phyloP scores from a whole-genome alignment of 2,329 filamentous ascomycete species.

The Colletotrichum eremochloae region DNA sequence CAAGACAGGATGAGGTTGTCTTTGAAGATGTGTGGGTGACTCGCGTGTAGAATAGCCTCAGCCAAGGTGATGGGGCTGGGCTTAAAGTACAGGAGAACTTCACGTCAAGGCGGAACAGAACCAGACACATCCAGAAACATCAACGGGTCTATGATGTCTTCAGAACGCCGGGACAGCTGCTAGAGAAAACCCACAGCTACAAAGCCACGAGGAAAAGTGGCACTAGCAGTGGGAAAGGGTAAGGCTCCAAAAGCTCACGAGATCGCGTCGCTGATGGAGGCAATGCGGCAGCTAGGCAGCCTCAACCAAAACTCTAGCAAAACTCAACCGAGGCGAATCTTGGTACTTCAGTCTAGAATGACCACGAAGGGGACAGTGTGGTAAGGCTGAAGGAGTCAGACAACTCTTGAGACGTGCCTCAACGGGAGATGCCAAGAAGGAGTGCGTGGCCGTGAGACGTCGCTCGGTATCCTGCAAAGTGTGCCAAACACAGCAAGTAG shows the following conservation, averaged over 20 bases:
- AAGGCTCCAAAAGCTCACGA: background rate
- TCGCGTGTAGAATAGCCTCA: constrained; percentile 31
- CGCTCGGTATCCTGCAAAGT: background rate
- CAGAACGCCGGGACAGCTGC: constrained; percentile 20
- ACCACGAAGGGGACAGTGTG: constrained; percentile 1
- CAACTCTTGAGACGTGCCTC: background rate
- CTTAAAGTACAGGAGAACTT: constrained; percentile 23
- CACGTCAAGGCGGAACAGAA: constrained; percentile 7
- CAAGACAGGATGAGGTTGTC: constrained; percentile 12
- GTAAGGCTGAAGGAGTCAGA: constrained; percentile 2
- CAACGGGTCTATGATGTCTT: constrained; percentile 10
- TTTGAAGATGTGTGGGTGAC: constrained; percentile 3
- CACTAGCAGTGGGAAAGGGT: background rate
- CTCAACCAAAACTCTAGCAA: background rate
- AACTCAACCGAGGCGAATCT: background rate
- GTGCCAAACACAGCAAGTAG: constrained; percentile 5
- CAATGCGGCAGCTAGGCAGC: constrained; percentile 3
- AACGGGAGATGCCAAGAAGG: background rate
- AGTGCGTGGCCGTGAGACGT: constrained; percentile 19
- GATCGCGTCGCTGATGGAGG: background rate
- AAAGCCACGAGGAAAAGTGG: background rate
- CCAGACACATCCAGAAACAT: constrained; percentile 2
- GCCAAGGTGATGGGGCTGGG: constrained; percentile 34
- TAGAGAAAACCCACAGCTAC: background rate
- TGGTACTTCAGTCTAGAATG: background rate